Conservation (phyloP, 495 filamentous ascomycete genomes). For the Jackrogersella minutella region DNA sequence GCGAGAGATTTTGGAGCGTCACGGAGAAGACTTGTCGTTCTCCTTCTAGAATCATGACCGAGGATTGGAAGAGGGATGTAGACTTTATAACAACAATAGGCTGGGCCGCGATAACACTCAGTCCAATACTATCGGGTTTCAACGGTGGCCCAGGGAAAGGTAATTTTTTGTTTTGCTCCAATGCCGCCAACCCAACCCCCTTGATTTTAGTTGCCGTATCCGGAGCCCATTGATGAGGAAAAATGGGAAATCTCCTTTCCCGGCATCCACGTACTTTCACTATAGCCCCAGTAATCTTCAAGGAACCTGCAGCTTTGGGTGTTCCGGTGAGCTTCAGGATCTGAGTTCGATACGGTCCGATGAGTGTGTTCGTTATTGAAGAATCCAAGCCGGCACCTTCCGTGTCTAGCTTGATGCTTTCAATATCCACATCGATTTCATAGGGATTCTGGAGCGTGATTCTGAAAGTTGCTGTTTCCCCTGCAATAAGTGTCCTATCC, state of each 20-base stretch:
- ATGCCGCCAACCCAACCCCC: constrained; percentile 69
- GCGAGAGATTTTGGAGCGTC: constrained; percentile 80
- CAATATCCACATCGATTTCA: constrained; percentile 89
- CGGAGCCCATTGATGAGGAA: constrained; percentile 76
- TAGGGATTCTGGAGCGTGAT: constrained; percentile 92
- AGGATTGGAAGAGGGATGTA: constrained; percentile 81
- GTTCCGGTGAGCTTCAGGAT: constrained; percentile 75
- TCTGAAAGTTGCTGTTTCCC: constrained; percentile 76
- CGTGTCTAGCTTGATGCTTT: constrained; percentile 76
- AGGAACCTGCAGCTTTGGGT: constrained; percentile 67
- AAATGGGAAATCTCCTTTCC: constrained; percentile 83
- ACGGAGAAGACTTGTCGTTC: constrained; percentile 79
- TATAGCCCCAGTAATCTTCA: constrained; percentile 79
- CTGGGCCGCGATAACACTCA: constrained; percentile 79
- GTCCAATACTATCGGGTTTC: constrained; percentile 58
- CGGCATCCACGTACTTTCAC: constrained; percentile 83
- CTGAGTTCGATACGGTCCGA: constrained; percentile 83
- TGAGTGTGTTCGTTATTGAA: constrained; percentile 66
- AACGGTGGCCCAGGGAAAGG: constrained; percentile 48
- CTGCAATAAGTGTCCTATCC: constrained; percentile 75
- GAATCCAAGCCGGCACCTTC: constrained; percentile 76
- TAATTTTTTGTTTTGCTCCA: constrained; percentile 52
- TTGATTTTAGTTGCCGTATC: constrained; percentile 78
- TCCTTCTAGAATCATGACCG: constrained; percentile 90
- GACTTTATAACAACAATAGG: constrained; percentile 78